Percentiles rank a stretch among this genome's conserved stretches.
These are phyloP conservation scores for Suillus occidentalis DNA, from an alignment of 768 basidiomycete genomes.

Conservation along the genomic window DNA sequence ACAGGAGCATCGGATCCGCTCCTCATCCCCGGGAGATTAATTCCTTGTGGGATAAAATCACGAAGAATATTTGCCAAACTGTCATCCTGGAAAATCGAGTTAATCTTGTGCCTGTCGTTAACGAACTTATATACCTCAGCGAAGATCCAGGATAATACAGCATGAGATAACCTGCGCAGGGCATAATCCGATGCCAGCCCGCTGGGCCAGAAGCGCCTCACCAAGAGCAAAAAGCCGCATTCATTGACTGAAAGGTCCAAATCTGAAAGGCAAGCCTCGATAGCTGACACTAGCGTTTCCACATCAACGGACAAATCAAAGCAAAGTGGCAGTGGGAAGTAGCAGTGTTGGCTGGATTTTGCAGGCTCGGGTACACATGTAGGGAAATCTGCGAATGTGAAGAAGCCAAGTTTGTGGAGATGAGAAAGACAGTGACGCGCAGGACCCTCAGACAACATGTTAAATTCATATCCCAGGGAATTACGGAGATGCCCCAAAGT, in stretches of 20 bases:
- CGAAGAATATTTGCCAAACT: constrained; percentile 64
- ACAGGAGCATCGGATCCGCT: constrained; percentile 39
- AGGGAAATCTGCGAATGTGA: constrained; percentile 46
- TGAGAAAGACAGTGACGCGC: constrained; percentile 57
- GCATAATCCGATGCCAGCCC: constrained; percentile 73
- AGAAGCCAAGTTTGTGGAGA: constrained; percentile 61
- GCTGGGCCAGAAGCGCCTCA: constrained; percentile 71
- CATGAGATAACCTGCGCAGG: constrained; percentile 55
- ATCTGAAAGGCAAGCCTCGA: constrained; percentile 71
- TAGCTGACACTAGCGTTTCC: constrained; percentile 66
- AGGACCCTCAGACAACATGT: constrained; percentile 52
- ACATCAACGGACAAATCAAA: constrained; percentile 73
- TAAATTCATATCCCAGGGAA: constrained; percentile 58
- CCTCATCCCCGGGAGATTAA: constrained; percentile 64
- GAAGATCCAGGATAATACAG: constrained; percentile 68
- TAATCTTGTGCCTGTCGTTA: not conserved
- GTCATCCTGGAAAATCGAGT: constrained; percentile 50
- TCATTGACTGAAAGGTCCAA: constrained; percentile 76
- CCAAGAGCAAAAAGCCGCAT: constrained; percentile 67
- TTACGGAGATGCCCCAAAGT: constrained; percentile 60
- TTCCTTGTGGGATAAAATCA: constrained; percentile 61
- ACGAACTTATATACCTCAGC: constrained; percentile 51
- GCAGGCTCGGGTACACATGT: constrained; percentile 9
- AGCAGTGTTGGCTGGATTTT: constrained; percentile 47
- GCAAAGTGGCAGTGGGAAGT: constrained; percentile 68